A percentile compares a stretch with the other conserved stretches of the same genome.
Conservation (phyloP, 441 rosid genomes). For the Bruguiera hainesii region DNA sequence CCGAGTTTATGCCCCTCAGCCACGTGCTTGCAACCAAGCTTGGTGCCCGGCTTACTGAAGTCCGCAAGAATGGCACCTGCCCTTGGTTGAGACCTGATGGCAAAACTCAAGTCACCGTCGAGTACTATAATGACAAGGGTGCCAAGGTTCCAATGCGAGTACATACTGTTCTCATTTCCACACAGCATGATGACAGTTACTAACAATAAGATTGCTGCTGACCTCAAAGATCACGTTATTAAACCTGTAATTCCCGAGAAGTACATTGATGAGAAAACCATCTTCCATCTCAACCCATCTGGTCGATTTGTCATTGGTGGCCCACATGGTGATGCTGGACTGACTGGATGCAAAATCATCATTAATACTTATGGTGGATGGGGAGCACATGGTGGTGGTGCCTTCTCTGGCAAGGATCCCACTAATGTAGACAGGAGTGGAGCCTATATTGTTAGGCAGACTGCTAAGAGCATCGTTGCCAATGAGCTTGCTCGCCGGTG, state of each 20-base stretch:
- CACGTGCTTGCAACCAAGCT: slow-evolving; percentile 66
- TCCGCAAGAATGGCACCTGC: slow-evolving; percentile 52
- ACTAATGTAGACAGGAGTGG: slow-evolving; percentile 57
- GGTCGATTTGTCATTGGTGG: slow-evolving; percentile 59
- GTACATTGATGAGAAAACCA: slow-evolving; percentile 56
- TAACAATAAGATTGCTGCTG: slow-evolving; percentile 55
- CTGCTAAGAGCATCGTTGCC: slow-evolving; percentile 61
- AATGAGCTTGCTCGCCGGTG: slow-evolving; percentile 52
- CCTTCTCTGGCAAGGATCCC: slow-evolving; percentile 50
- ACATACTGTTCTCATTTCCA: slow-evolving; percentile 56
- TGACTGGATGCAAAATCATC: slow-evolving; percentile 57
- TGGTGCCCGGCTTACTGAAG: slow-evolving; percentile 56
- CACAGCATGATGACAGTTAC: slow-evolving; percentile 61
- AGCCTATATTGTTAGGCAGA: slow-evolving; percentile 52
- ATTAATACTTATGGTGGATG: slow-evolving; percentile 50
- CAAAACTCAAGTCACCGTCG: slow-evolving; percentile 61
- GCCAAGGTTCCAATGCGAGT: slow-evolving; percentile 58
- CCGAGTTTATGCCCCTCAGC: slow-evolving; percentile 54
- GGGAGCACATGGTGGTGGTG: slow-evolving; percentile 55
- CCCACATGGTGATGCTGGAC: slow-evolving; percentile 62
- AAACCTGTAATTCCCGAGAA: slow-evolving; percentile 56
- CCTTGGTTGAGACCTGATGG: slow-evolving; percentile 61
- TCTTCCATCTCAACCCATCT: slow-evolving; percentile 58
- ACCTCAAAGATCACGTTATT: slow-evolving; percentile 54
- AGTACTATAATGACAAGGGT: slow-evolving; percentile 52